These are phyloP conservation scores for Trichoderma gamsii DNA, from an alignment of 495 filamentous ascomycete species.

Conservation along the genomic window DNA sequence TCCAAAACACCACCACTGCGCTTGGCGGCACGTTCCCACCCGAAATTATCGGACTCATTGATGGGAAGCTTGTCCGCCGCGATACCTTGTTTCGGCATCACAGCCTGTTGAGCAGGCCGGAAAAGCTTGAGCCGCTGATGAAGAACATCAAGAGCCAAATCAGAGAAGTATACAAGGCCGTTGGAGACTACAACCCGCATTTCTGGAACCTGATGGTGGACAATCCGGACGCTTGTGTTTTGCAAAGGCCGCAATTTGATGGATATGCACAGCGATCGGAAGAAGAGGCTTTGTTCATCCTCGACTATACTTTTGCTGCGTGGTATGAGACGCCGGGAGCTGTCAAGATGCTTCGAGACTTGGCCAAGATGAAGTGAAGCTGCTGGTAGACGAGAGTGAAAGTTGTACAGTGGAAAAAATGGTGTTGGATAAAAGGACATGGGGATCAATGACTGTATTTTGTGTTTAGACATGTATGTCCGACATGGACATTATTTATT, in stretches of 20 bases:
- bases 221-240: neutral
- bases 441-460: no score
- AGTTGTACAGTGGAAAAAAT: no score
- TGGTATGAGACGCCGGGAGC: constrained; percentile 13
- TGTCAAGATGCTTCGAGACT: neutral
- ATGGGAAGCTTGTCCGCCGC: neutral
- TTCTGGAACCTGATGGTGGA: constrained; percentile 3
- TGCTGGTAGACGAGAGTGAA: no score
- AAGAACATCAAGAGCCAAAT: neutral
- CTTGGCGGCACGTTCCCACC: neutral
- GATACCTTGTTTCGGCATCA: neutral
- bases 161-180: neutral
- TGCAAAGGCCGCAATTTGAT: neutral
- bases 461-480: no score
- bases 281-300: neutral
- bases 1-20: neutral
- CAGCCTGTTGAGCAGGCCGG: neutral
- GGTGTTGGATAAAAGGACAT: no score
- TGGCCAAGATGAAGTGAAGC: neutral
- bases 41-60: neutral
- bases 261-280: neutral
- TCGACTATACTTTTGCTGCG: neutral
- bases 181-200: neutral
- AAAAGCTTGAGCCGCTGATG: neutral
- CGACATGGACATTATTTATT: no score